Conservation (phyloP, 805 yeast genomes). For the Teunomyces panamensis region DNA sequence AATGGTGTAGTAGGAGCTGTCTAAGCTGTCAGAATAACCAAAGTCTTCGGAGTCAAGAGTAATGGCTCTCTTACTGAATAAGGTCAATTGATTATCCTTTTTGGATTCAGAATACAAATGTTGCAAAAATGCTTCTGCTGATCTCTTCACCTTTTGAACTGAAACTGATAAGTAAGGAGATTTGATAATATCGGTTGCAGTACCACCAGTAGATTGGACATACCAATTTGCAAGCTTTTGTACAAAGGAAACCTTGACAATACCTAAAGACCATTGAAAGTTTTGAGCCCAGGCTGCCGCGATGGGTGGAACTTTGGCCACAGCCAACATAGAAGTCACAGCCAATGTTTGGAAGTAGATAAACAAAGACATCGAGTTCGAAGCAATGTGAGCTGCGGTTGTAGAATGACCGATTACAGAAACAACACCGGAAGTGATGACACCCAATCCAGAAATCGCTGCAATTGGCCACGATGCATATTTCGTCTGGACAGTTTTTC, state of each 20-base stretch:
- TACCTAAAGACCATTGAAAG: slow-evolving; percentile 95
- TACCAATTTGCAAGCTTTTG: slow-evolving; percentile 90
- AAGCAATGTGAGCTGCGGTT: slow-evolving; percentile 97
- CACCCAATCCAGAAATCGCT: slow-evolving; percentile 82
- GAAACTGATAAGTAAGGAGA: slow-evolving; percentile 73
- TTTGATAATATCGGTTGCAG: slow-evolving; percentile 68
- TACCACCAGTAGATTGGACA: slow-evolving; percentile 91
- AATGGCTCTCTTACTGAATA: slow-evolving; percentile 28
- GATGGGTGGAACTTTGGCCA: slow-evolving; percentile 87
- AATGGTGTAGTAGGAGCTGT: slow-evolving; percentile 57
- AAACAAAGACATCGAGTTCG: slow-evolving; percentile 88
- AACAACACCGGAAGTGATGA: slow-evolving; percentile 81
- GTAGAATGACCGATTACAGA: slow-evolving; percentile 85
- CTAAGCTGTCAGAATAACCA: slow-evolving; percentile 40
- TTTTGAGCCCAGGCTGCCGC: slow-evolving; percentile 98
- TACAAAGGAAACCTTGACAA: slow-evolving; percentile 72
- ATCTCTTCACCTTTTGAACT: slow-evolving; percentile 61
- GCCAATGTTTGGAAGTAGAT: slow-evolving; percentile 93
- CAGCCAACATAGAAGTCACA: slow-evolving; percentile 93
- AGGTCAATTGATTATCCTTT: slow-evolving; percentile 10
- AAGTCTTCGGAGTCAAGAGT: slow-evolving; percentile 45
- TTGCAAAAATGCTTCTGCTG: slow-evolving; percentile 15
- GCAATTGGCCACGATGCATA: slow-evolving; percentile 81
- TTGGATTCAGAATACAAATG: slow-evolving; percentile 5
- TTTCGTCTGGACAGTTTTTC: slow-evolving; percentile 89